Conservation (phyloP, 2,329 filamentous ascomycete species). For the Diaporthe humulicola region DNA sequence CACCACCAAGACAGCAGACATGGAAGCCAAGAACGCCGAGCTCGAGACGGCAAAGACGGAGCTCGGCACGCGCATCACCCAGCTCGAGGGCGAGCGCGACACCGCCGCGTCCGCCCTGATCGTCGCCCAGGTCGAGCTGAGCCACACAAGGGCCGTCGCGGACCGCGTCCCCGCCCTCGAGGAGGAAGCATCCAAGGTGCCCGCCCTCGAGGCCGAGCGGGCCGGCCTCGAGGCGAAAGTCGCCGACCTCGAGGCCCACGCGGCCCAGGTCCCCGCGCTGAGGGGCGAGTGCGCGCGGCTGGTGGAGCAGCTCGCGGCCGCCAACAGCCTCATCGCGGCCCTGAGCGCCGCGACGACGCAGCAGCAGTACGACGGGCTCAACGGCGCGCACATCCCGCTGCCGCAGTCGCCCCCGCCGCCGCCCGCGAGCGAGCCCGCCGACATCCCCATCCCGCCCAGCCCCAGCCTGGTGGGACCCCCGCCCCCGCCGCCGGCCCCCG, state of each 20-base stretch:
- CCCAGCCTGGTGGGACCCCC: neutral
- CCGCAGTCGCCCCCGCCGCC: neutral
- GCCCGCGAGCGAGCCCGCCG: slow-evolving; percentile 2
- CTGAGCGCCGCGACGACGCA: slow-evolving; percentile 33
- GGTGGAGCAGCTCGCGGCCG: slow-evolving; percentile 37
- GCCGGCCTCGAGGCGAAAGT: slow-evolving; percentile 32
- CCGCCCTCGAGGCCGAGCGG: slow-evolving; percentile 27
- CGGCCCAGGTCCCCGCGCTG: slow-evolving; percentile 31
- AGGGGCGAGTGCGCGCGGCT: slow-evolving; percentile 34
- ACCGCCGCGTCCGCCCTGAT: slow-evolving; percentile 14
- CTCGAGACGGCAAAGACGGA: slow-evolving; percentile 27
- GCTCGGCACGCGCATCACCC: slow-evolving; percentile 18
- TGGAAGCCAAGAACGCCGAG: slow-evolving; percentile 36
- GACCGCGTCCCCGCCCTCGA: slow-evolving; percentile 28
- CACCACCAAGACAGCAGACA: slow-evolving; percentile 8
- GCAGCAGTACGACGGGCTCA: slow-evolving; percentile 26
- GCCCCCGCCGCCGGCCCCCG: neutral
- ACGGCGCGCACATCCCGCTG: slow-evolving; percentile 9
- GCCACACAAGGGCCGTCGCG: slow-evolving; percentile 11
- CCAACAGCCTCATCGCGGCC: slow-evolving; percentile 39
- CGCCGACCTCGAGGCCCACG: slow-evolving; percentile 36
- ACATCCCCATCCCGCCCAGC: slow-evolving; percentile 25
- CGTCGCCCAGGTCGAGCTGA: slow-evolving; percentile 23
- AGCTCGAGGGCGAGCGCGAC: slow-evolving; percentile 24
- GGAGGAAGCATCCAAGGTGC: slow-evolving; percentile 34